Conservation (phyloP, 257 asterid genomes). For the Ilex asprella region DNA sequence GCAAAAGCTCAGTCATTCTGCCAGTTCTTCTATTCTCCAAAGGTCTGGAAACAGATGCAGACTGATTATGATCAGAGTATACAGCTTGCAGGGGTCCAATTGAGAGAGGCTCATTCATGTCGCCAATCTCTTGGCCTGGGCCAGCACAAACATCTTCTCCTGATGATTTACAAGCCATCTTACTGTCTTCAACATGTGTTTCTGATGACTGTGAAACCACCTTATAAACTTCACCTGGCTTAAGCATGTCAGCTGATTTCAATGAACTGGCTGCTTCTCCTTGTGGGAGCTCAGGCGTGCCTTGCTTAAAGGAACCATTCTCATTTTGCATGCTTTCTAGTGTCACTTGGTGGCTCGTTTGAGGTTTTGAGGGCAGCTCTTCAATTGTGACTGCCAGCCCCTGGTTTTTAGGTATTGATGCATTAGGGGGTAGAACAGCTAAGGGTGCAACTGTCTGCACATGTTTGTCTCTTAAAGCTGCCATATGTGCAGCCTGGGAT, state of each 20-base stretch:
- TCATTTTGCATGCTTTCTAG: not conserved
- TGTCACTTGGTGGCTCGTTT: not conserved
- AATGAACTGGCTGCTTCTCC: too few species aligned
- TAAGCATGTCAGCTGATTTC: not conserved
- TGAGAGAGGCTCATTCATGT: not conserved
- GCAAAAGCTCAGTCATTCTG: not conserved
- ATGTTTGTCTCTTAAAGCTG: constrained; percentile 11
- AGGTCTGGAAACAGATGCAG: not conserved
- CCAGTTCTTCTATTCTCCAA: not conserved
- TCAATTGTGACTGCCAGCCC: not conserved
- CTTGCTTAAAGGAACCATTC: not conserved
- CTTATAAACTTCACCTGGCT: not conserved
- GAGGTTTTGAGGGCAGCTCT: not conserved
- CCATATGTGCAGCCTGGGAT: not conserved
- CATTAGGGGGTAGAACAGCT: constrained; percentile 11
- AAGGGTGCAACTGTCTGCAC: constrained; percentile 19
- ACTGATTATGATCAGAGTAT: not conserved
- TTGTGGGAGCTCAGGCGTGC: not conserved
- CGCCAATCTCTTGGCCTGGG: not conserved
- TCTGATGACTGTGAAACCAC: not conserved
- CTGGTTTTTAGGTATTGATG: not conserved
- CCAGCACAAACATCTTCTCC: not conserved
- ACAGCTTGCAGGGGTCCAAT: not conserved
- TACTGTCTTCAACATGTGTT: not conserved
- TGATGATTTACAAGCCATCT: not conserved